Base-by-base conservation (phyloP, 2,329 filamentous ascomycete genomes). In the Claviceps digitariae region DNA sequence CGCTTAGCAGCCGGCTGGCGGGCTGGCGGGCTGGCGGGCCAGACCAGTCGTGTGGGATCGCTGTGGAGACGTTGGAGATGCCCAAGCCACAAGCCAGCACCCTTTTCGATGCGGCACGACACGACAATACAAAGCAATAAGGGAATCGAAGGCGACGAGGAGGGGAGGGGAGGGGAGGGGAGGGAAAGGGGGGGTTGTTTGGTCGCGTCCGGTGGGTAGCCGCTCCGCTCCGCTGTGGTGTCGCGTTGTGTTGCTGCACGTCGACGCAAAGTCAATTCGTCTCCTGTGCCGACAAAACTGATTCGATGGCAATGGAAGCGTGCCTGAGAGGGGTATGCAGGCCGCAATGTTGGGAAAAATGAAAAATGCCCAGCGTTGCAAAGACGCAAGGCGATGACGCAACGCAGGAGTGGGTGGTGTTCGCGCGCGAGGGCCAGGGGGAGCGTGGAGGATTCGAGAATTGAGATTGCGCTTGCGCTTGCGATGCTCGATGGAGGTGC, bases 61-160 rank as follows among this genome's bases (percentile, higher is more conserved):
- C 34, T 21, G 52, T 54, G 48, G 52, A 48, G 48, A 54, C 48
- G 44, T 25, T 43, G 41, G 52, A 50, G 48, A 51, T 34, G 45
- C 44, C 25, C n/a, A 34, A 34, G 44, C 40, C 50, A 46, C 48
- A 12, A 29, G 29, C 40, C 25, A 47, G 27, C 21, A 23, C 12
- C 29, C 38, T 46, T 40, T 48, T 43, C 34, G 21, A 52, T 48
- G 51, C 44, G 34, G 51, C 45, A 36, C 23, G 36, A 49, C 36
- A 13, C 31, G 15, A 34, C 29, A 20, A 52, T 34, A 34, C 34
- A 48, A 43, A 31, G 48, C 27, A 45, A 21, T 23, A 31, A 34
- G n/a, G 1, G 20, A 27, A 15, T 41, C 9, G 48, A 27, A 23
- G 48, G 34, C 4, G 27, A 29, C 4, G 8, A 29, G 27, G 27